Conservation (phyloP, 2,329 filamentous ascomycete genomes). For the Colletotrichum karsti region DNA sequence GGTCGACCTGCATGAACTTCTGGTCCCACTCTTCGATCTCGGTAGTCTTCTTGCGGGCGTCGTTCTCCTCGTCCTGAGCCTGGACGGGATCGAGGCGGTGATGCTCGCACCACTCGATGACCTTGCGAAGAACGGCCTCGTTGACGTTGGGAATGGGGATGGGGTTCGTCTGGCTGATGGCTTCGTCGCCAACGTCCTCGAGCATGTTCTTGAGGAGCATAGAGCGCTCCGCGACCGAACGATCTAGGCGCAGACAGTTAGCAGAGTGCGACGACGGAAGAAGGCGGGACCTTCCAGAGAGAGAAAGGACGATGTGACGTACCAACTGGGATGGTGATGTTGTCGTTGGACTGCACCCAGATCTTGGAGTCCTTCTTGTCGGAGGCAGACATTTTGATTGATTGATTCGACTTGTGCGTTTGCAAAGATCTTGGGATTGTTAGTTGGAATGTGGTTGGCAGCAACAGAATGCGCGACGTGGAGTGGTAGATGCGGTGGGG, state of each 20-base stretch:
- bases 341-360: conserved; percentile 61
- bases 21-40: conserved; percentile 99
- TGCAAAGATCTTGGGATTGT: neutral
- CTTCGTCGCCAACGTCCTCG: conserved; percentile 82
- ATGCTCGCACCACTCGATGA: conserved; percentile 97
- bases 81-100: conserved; percentile 90
- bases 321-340: conserved; percentile 52
- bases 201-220: conserved; percentile 99
- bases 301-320: conserved; percentile 30
- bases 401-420: neutral
- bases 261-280: neutral
- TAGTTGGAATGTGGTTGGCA: neutral
- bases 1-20: conserved; percentile 99
- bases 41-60: conserved; percentile 96
- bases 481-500: neutral
- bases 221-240: conserved; percentile 87
- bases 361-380: conserved; percentile 50
- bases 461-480: neutral
- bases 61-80: conserved; percentile 86
- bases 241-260: conserved; percentile 62
- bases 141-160: conserved; percentile 95
- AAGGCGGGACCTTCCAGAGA: neutral
- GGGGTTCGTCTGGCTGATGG: conserved; percentile 63
- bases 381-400: conserved; percentile 43
- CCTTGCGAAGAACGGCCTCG: conserved; percentile 92